These are phyloP conservation scores for Yarrowia keelungensis DNA, from an alignment of 805 yeast species.

Conservation along the genomic window DNA sequence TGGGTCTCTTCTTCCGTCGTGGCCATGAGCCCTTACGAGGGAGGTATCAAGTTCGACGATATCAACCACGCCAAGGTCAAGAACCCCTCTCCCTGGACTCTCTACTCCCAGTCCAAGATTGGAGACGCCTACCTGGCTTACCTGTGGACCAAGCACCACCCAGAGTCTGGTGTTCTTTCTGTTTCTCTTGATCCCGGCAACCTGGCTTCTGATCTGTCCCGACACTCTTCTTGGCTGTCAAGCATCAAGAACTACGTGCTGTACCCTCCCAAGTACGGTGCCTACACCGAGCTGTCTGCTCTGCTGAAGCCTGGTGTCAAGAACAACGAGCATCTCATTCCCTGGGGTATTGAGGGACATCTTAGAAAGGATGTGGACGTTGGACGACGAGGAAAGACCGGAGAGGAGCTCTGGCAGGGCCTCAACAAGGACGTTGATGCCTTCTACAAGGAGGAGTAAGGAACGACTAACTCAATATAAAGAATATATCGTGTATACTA, in stretches of 20 bases:
- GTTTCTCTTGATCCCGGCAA: constrained; percentile 56
- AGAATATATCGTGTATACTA: no score
- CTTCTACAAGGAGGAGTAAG: constrained; percentile 10
- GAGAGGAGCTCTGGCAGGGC: constrained; percentile 51
- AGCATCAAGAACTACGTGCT: constrained; percentile 35
- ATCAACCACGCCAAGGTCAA: constrained; percentile 45
- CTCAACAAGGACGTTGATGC: constrained; percentile 47
- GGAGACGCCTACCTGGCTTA: constrained; percentile 51
- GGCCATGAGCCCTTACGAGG: constrained; percentile 46
- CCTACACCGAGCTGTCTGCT: constrained; percentile 56
- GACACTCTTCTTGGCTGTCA: constrained; percentile 42
- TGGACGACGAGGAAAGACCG: constrained; percentile 49
- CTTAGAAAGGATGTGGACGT: constrained; percentile 52
- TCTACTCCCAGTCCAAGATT: constrained; percentile 57
- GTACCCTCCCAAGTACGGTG: constrained; percentile 52
- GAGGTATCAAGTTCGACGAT: constrained; percentile 52
- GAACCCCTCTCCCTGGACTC: constrained; percentile 40
- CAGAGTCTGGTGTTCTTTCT: constrained; percentile 49
- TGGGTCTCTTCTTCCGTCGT: constrained; percentile 57
- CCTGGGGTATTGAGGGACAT: constrained; percentile 55
- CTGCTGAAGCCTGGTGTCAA: constrained; percentile 54
- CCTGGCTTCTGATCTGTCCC: constrained; percentile 51
- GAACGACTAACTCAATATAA: not conserved
- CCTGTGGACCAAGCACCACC: constrained; percentile 51
- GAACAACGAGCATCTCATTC: constrained; percentile 53